A percentile compares a stretch with the other conserved stretches of the same genome.
Evolutionary conservation across 2,329 filamentous ascomycete genomes (phyloP).

Genomic region (Claviceps quebecensis): DNA sequence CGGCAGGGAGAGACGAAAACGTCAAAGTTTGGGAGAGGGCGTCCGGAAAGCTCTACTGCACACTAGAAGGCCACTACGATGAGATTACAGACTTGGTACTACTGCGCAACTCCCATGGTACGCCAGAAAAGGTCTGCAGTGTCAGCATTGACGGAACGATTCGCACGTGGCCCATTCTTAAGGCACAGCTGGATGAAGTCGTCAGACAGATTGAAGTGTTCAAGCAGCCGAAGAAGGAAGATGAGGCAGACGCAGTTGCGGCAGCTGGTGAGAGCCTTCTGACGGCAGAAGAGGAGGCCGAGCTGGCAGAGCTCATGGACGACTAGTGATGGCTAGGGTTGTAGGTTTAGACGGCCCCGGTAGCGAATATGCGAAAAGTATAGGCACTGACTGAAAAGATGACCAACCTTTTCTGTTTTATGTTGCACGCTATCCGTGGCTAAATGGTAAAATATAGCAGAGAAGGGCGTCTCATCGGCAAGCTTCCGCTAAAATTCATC

Average conservation of each 20-base stretch:
- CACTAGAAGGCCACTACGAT: conserved; percentile 75
- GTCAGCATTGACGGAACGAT: conserved; percentile 85
- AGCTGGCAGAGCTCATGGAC: conserved; percentile 82
- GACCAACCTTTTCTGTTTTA: no score
- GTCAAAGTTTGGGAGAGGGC: conserved; percentile 76
- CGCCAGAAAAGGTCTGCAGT: conserved; percentile 48
- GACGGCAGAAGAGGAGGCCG: conserved; percentile 83
- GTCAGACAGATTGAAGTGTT: conserved; percentile 31
- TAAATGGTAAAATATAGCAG: not conserved
- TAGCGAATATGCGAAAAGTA: not conserved
- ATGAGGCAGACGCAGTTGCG: conserved; percentile 30
- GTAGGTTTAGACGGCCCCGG: not conserved
- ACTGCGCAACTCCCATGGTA: conserved; percentile 27
- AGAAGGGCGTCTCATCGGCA: not conserved
- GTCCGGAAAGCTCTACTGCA: conserved; percentile 59
- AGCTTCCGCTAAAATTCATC: not conserved
- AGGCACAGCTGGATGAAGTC: conserved; percentile 38
- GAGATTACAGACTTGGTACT: conserved; percentile 75
- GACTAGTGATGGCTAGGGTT: conserved; percentile 24
- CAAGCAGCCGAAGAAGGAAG: conserved; percentile 27
- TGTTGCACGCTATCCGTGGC: not conserved
- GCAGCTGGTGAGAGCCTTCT: conserved; percentile 37
- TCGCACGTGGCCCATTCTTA: conserved; percentile 64
- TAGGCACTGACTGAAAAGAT: not conserved
- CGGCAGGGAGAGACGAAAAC: conserved; percentile 82